Evolutionary conservation across 108 stramenopile genomes (phyloP), one percentile per base, ranked within the genome.

Genomic region (Epipyxis sp.): DNA sequence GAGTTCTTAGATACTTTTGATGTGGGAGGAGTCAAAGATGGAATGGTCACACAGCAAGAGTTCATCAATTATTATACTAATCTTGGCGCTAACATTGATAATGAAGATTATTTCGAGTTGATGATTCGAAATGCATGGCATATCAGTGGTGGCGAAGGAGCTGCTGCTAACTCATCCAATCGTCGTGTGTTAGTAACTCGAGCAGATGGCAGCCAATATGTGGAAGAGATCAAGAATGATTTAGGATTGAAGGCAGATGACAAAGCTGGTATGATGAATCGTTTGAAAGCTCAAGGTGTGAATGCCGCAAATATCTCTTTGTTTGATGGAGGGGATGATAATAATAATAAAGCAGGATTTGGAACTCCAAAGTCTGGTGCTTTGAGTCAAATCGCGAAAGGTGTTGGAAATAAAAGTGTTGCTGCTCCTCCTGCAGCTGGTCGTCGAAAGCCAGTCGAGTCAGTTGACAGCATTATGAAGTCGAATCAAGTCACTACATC

Each of bases 71-170:
- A 85, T 68, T 85, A 85, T 76, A 77, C 77, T 40, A 78, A 79
- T 65, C 37, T 85, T 0, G 43, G 44, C 37, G 68, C 69, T 25
- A 46, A 67, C 45, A 85, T 85, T 42, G 78, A 78, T 44, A 59
- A 74, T 59, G 84, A 85, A 50, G 84, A 85, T 46, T 79, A 82
- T 69, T 85, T 85, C 69, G 84, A 85, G 58, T 68, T 82, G 0
- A 37, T 82, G 44, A 85, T 85, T 44, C 77, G 84, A 30, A 85
- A 85, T 59, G 84, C 84, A 13, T 85, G 84, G 84, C 81, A 82
- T 43, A 61, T 87, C n/a, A 20, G 29, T 25, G 84, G 84, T 0
- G 84, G 84, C 0, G 10, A 1, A 13, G 84, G 84, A 2, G 50
- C 39, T 62, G 42, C 50, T 20, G 84, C 78, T 37, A 85, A 79